Base-by-base conservation (phyloP, 2,329 filamentous ascomycete species). In the Talaromyces pinophilus region DNA sequence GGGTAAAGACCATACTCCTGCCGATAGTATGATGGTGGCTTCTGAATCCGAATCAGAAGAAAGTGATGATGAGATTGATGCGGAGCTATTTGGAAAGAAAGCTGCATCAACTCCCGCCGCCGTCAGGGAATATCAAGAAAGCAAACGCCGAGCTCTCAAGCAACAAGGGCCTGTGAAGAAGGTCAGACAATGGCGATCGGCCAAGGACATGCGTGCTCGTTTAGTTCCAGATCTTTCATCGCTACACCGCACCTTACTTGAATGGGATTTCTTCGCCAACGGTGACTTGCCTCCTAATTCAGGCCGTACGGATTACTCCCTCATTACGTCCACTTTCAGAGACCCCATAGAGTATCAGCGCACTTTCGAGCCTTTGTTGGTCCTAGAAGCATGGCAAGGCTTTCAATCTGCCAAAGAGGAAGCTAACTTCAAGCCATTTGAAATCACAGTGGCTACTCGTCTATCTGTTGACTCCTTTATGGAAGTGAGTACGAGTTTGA, bases 351-450 rank as follows among this genome's bases (percentile, higher is more conserved):
- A 91, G 60, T 99, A 99, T 76, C 92, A 96, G 76, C 85, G 87
- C 67, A 97, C 93, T 0, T 99, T 99, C 78, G 89, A 96, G 70
- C 93, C 94, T 5, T 83, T 99, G 25, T 84, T 99, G 40, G 88
- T 95, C 35, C 90, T 96, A 30, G 95, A 99, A 82, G 94, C 94
- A 35, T 99, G 95, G 95, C 91, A 96, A 75, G 91, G 92, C 4
- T 95, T 99, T 76, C 89, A 96, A 61, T 93, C 92, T 60, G 87
- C 92, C 22, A 93, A 93, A 76, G 92, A 97, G 73, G 95, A 99
- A 77, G 87, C 89, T 59, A 91, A 86, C 22, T 88, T 88, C 69
- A 92, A 90, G 74, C 83, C 92, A 0, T 96, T 97, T 73, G 92
- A 93, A 67, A 88, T 98, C 77, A 96, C 93, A 74, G 87, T 99